Evolutionary conservation across 805 yeast genomes (phyloP), one percentile per base, ranked within the genome.

Genomic region (Cyberlindnera maclurae): DNA sequence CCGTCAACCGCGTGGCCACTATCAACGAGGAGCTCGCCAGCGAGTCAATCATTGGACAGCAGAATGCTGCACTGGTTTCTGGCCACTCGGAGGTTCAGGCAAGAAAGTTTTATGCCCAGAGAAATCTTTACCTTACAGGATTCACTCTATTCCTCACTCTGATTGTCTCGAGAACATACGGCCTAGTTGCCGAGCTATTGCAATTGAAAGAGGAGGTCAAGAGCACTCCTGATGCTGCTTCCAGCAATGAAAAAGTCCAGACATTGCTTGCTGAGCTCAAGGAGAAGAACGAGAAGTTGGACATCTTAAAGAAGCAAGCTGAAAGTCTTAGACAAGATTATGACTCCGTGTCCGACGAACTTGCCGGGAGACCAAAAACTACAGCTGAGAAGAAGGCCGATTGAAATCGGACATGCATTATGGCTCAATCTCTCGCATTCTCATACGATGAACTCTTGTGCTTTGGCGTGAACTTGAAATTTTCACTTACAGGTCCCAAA

Each of bases 91-190:
- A 93, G 55, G 70, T 84, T 40, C 88, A 83, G 61, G 93, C 96
- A 16, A 77, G 96, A 62, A 75, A 88, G 55, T 93, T 93, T 63
- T 89, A 89, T 57, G 87, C 97, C 15, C 98, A 93, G 67, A 79
- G 99, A 67, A 93, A 93, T 69, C 77, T 88, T 81, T 93, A 93
- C 54, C 71, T 93, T 36, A 87, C 96, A 50, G 99, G 99, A 1
- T 87, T 89, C 64, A 88, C 97, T 2, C 73, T 93, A 59, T 93
- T 93, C 60, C 68, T 93, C 54, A 84, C 96, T 2, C 70, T 89
- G 55, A 82, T 87, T 37, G 77, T 89, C 49, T 79, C 82, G 55
- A 75, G 97, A 64, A 87, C 96, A 3, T 87, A 84, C 60, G 68
- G 77, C 3, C 69, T 88, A 48, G 94, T 86, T 24, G 79, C 79